Evolutionary conservation across 352 stramenopile genomes (phyloP).

Genomic region (Elongisporangium prolatum): DNA sequence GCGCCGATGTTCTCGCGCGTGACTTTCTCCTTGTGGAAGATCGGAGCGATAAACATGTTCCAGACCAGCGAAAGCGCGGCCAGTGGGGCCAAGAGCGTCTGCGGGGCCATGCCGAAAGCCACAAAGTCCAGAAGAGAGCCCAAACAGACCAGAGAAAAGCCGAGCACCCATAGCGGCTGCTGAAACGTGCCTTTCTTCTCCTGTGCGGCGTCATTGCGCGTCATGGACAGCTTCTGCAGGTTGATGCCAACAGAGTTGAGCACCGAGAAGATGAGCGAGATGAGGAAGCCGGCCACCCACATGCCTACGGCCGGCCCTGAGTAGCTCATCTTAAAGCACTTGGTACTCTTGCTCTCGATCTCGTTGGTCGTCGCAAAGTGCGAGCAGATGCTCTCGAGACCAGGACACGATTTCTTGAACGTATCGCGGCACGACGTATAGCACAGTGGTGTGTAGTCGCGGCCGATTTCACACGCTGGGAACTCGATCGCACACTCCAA

Average conservation of each 20-base stretch:
- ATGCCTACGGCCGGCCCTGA: conserved; percentile 65
- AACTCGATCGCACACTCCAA: conserved; percentile 74
- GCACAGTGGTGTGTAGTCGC: conserved; percentile 62
- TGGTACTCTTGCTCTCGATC: conserved; percentile 59
- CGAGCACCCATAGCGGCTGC: conserved; percentile 88
- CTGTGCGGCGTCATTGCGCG: conserved; percentile 57
- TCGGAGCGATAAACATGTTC: conserved; percentile 90
- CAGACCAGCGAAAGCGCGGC: conserved; percentile 87
- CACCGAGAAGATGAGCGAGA: conserved; percentile 85
- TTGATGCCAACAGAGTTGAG: conserved; percentile 90
- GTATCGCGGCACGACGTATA: conserved; percentile 52
- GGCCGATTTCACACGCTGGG: conserved; percentile 77
- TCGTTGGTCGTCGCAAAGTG: conserved; percentile 26
- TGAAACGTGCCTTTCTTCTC: conserved; percentile 72
- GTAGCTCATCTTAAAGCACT: conserved; percentile 81
- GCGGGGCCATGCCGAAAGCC: conserved; percentile 88
- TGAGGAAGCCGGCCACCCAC: conserved; percentile 85
- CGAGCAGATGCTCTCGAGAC: conserved; percentile 52
- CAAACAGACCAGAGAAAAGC: conserved; percentile 76
- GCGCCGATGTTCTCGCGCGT: conserved; percentile 76
- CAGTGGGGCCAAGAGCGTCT: conserved; percentile 87
- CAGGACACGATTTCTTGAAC: conserved; percentile 58
- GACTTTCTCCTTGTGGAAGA: conserved; percentile 88
- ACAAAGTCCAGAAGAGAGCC: conserved; percentile 89
- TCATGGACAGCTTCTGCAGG: conserved; percentile 88